A percentile compares a stretch with the other conserved stretches of the same genome.
phyloP scores from a whole-genome alignment of 768 basidiomycete genomes.

The Suillus tomentosus region DNA sequence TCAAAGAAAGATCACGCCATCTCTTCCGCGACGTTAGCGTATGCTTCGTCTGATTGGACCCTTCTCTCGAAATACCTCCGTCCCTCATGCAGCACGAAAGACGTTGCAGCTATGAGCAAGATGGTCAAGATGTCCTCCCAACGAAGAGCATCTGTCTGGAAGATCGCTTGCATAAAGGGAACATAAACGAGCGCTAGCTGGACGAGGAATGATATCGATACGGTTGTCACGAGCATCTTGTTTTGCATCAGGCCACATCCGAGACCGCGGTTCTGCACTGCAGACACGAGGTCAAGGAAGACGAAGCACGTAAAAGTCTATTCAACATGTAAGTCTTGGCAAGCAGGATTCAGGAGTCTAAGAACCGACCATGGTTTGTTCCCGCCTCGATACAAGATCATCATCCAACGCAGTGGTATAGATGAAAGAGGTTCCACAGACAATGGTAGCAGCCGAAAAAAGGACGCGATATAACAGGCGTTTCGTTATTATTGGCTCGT shows the following conservation, averaged over 20 bases:
- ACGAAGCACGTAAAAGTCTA: conserved; percentile 98
- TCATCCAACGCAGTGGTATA: conserved; percentile 85
- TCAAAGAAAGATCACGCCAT: conserved; percentile 44
- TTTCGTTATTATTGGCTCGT: conserved; percentile 82
- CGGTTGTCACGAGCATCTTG: conserved; percentile 86
- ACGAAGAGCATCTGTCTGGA: conserved; percentile 87
- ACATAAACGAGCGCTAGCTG: conserved; percentile 89
- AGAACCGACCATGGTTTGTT: conserved; percentile 90
- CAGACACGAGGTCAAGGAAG: conserved; percentile 94
- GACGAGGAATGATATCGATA: conserved; percentile 81
- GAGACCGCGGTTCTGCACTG: conserved; percentile 91
- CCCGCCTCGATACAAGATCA: conserved; percentile 78
- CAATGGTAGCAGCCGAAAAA: conserved; percentile 94
- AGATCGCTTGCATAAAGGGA: conserved; percentile 86
- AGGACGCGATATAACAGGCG: conserved; percentile 76
- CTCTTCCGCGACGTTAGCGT: conserved; percentile 54
- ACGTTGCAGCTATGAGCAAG: conserved; percentile 63
- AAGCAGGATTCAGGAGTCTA: neutral
- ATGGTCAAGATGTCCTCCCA: conserved; percentile 70
- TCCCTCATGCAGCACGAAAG: conserved; percentile 74
- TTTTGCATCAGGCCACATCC: conserved; percentile 84
- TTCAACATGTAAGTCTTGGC: conserved; percentile 14
- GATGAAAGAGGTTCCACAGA: conserved; percentile 84
- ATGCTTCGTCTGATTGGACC: conserved; percentile 55
- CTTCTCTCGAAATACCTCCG: conserved; percentile 77